Conservation (phyloP, 1,284 basidiomycete genomes). For the Marasmius oreades region DNA sequence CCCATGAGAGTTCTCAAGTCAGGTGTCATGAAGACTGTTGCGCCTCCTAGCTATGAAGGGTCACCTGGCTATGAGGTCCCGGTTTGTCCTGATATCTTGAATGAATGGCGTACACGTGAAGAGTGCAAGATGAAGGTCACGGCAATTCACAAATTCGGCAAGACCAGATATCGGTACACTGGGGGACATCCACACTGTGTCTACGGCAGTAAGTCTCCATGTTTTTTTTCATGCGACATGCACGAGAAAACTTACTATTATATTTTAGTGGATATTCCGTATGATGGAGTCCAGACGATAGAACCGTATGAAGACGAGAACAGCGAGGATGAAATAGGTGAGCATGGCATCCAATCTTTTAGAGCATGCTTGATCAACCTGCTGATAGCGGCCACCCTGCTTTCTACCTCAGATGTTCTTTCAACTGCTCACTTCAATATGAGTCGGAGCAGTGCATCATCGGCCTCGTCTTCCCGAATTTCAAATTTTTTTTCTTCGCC, state of each 20-base stretch:
- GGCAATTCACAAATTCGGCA: neutral
- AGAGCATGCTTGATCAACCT: neutral
- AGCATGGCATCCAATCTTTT: too few species aligned
- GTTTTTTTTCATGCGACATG: neutral
- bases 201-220: neutral
- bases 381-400: neutral
- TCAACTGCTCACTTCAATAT: neutral
- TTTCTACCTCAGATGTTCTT: neutral
- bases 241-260: neutral
- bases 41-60: neutral
- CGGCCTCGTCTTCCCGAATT: neutral
- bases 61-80: neutral
- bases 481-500: neutral
- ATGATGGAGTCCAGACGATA: neutral
- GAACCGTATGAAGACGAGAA: neutral
- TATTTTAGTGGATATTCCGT: neutral
- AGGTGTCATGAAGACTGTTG: neutral
- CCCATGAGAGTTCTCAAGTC: neutral
- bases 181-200: neutral
- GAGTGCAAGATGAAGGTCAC: neutral
- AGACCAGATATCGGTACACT: neutral
- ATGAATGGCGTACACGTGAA: neutral
- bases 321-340: neutral
- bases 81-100: neutral
- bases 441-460: neutral